phyloP scores from a whole-genome alignment of 2,329 filamentous ascomycete species.

The Eutypa lata region DNA sequence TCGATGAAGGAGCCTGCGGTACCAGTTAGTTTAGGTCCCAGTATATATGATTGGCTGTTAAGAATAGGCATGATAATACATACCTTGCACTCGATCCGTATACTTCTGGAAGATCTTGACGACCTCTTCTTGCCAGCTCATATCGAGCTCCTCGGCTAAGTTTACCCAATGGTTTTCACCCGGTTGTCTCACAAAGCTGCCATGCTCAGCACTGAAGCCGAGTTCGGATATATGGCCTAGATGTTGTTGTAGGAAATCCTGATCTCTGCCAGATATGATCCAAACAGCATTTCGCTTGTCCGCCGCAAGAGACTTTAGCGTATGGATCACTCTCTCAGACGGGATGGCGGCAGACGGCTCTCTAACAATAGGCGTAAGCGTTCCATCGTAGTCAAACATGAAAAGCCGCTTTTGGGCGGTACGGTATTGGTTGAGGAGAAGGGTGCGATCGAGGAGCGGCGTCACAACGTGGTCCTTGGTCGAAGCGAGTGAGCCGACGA shows the following conservation, averaged over 20 bases:
- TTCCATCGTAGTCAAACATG: constrained; percentile 99
- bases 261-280: constrained; percentile 95
- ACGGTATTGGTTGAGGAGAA: constrained; percentile 71
- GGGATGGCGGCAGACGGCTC: constrained; percentile 88
- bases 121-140: constrained; percentile 89
- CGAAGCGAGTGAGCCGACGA: constrained; percentile 76
- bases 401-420: constrained; percentile 77
- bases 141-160: constrained; percentile 79
- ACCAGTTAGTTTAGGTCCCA: constrained; percentile 5
- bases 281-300: constrained; percentile 88
- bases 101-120: constrained; percentile 82
- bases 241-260: constrained; percentile 85
- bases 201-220: constrained; percentile 95
- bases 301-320: constrained; percentile 72
- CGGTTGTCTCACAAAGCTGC: constrained; percentile 88
- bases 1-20: constrained; percentile 80
- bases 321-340: constrained; percentile 76
- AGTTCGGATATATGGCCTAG: constrained; percentile 87
- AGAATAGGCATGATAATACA: constrained; percentile 22
- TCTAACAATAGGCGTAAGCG: constrained; percentile 89
- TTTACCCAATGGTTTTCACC: constrained; percentile 80
- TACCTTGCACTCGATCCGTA: constrained; percentile 81
- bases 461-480: constrained; percentile 74
- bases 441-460: constrained; percentile 73
- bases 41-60: background rate